Percentiles rank a stretch among this genome's conserved stretches.
Conservation (phyloP, 495 filamentous ascomycete genomes). For the Bombardia bombarda region DNA sequence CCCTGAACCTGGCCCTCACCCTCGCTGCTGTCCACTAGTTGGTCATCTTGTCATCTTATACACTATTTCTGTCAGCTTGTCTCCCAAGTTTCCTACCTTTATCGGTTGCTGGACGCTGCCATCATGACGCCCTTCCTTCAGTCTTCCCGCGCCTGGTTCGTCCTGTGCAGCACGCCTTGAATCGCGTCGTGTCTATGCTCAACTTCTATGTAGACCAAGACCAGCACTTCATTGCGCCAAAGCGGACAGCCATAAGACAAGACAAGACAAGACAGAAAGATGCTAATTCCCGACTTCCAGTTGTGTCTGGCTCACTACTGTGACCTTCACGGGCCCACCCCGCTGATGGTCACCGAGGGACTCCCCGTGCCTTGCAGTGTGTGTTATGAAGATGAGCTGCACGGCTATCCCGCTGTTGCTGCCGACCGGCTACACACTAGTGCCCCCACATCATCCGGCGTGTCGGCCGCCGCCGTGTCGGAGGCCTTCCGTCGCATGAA, state of each 20-base stretch:
- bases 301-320: slow-evolving; percentile 95
- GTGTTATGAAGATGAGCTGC: slow-evolving; percentile 51
- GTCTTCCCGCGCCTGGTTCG: neutral
- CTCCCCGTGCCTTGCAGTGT: slow-evolving; percentile 67
- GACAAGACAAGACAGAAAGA: no score
- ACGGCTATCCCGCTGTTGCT: slow-evolving; percentile 1
- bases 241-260: no score
- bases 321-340: slow-evolving; percentile 90
- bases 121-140: neutral
- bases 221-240: no score
- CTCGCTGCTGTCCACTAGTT: no score
- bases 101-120: neutral
- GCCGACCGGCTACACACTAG: slow-evolving; percentile 28
- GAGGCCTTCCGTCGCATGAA: slow-evolving; percentile 36
- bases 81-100: neutral
- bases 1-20: no score
- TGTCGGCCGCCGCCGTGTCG: slow-evolving; percentile 23
- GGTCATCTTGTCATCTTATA: no score
- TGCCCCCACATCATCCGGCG: slow-evolving; percentile 17
- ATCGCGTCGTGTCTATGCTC: no score
- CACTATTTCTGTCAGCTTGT: neutral
- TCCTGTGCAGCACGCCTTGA: no score
- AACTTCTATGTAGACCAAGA: no score
- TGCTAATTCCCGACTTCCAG: slow-evolving; percentile 47
- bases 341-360: slow-evolving; percentile 89